Conservation (phyloP, 1,139 yeast species). For the Yamadazyma sp. region DNA sequence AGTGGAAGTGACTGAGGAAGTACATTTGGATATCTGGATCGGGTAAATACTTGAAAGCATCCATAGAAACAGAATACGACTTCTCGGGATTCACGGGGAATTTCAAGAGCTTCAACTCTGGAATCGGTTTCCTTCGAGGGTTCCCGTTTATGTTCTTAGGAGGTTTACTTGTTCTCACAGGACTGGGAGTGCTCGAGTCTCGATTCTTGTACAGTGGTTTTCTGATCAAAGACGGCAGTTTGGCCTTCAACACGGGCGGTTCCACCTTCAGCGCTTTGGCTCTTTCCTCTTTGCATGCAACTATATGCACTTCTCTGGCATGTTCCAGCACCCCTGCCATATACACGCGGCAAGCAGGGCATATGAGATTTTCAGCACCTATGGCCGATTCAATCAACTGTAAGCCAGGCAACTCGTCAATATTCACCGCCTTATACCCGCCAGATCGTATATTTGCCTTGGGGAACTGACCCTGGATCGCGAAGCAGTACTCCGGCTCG, state of each 20-base stretch:
- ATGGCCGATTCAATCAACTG: slow-evolving; percentile 8
- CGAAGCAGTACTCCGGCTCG: slow-evolving; percentile 14
- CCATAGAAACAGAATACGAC: slow-evolving; percentile 52
- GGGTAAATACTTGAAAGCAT: slow-evolving; percentile 62
- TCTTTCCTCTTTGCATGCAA: slow-evolving; percentile 10
- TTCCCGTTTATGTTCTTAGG: slow-evolving; percentile 17
- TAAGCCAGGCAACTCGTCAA: slow-evolving; percentile 10
- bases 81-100: slow-evolving; percentile 30
- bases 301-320: slow-evolving; percentile 11
- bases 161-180: slow-evolving; percentile 17
- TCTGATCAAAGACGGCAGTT: slow-evolving; percentile 10
- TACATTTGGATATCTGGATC: slow-evolving; percentile 49
- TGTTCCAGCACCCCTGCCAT: slow-evolving; percentile 11
- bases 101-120: slow-evolving; percentile 51
- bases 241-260: slow-evolving; percentile 6
- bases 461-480: slow-evolving; percentile 12
- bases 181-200: slow-evolving; percentile 11
- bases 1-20: slow-evolving; percentile 80
- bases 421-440: slow-evolving; percentile 7
- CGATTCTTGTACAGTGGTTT: slow-evolving; percentile 17
- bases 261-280: not conserved
- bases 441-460: too few species aligned
- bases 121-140: slow-evolving; percentile 41
- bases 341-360: slow-evolving; percentile 21
- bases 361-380: slow-evolving; percentile 6